Conservation (phyloP, 169 alveolate species). For the Plasmodium gaboni region DNA sequence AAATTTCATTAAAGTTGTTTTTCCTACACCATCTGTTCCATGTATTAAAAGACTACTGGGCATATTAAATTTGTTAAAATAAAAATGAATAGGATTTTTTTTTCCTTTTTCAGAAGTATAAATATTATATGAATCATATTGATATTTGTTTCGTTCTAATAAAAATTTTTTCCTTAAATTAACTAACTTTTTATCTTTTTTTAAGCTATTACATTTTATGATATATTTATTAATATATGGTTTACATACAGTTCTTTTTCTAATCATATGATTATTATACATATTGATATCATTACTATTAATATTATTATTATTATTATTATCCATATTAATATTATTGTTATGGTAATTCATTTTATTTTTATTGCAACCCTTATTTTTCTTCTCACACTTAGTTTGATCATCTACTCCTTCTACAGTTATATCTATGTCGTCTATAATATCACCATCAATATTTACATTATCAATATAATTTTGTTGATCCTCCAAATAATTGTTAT, state of each 20-base stretch:
- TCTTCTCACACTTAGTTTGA: no score
- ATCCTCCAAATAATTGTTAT: no score
- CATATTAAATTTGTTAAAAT: constrained; percentile 48
- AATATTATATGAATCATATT: constrained; percentile 49
- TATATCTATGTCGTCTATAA: no score
- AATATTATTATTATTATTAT: background rate
- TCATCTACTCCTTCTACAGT: no score
- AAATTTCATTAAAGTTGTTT: constrained; percentile 65
- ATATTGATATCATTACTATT: background rate
- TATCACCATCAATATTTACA: no score
- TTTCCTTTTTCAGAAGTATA: constrained; percentile 20
- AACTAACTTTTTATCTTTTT: background rate
- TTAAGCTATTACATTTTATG: background rate
- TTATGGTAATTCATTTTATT: background rate
- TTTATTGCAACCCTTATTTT: background rate
- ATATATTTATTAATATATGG: background rate
- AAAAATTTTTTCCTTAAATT: constrained; percentile 31
- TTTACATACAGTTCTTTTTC: background rate
- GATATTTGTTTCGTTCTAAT: constrained; percentile 28
- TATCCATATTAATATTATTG: background rate
- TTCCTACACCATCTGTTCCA: constrained; percentile 66
- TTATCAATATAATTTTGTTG: background rate
- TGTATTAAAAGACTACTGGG: constrained; percentile 71
- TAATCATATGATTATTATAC: background rate
- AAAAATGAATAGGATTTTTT: constrained; percentile 35